These are phyloP conservation scores for Blastobotrys petasosporus DNA, from an alignment of 1,139 yeast species.

Conservation along the genomic window DNA sequence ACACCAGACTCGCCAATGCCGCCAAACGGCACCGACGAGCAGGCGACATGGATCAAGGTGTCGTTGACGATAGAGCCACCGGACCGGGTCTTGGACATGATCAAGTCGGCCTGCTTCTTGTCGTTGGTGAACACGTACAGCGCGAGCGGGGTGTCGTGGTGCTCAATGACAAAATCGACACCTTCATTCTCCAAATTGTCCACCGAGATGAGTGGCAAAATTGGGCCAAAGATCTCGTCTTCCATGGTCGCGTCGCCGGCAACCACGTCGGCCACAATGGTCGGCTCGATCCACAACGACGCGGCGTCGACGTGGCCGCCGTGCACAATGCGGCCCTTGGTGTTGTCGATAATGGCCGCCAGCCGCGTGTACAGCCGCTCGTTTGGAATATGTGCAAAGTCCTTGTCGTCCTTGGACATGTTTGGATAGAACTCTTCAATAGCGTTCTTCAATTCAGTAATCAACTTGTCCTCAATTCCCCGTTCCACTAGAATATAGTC, in stretches of 20 bases:
- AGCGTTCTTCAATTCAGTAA: slow-evolving; percentile 41
- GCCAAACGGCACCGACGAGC: slow-evolving; percentile 79
- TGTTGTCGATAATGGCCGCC: slow-evolving; percentile 39
- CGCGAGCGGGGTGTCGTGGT: slow-evolving; percentile 86
- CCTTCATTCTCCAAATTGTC: slow-evolving; percentile 43
- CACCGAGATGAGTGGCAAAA: slow-evolving; percentile 66
- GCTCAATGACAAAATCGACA: slow-evolving; percentile 42
- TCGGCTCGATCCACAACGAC: slow-evolving; percentile 62
- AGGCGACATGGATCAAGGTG: slow-evolving; percentile 62
- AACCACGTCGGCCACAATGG: slow-evolving; percentile 54
- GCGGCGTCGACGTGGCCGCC: slow-evolving; percentile 49
- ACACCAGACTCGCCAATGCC: slow-evolving; percentile 83
- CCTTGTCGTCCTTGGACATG: slow-evolving; percentile 31
- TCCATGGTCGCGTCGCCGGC: slow-evolving; percentile 70
- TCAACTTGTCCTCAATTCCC: slow-evolving; percentile 48
- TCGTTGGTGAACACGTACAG: slow-evolving; percentile 63
- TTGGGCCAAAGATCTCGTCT: slow-evolving; percentile 79
- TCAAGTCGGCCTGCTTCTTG: slow-evolving; percentile 45
- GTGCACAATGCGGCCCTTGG: slow-evolving; percentile 53
- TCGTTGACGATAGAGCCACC: slow-evolving; percentile 76
- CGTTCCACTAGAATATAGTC: slow-evolving; percentile 72
- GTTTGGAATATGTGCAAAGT: slow-evolving; percentile 61
- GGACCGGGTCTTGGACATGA: slow-evolving; percentile 55
- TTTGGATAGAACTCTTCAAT: slow-evolving; percentile 46
- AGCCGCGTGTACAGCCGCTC: slow-evolving; percentile 53